Conservation (phyloP, 2,329 filamentous ascomycete genomes). For the Sporothrix schenckii region DNA sequence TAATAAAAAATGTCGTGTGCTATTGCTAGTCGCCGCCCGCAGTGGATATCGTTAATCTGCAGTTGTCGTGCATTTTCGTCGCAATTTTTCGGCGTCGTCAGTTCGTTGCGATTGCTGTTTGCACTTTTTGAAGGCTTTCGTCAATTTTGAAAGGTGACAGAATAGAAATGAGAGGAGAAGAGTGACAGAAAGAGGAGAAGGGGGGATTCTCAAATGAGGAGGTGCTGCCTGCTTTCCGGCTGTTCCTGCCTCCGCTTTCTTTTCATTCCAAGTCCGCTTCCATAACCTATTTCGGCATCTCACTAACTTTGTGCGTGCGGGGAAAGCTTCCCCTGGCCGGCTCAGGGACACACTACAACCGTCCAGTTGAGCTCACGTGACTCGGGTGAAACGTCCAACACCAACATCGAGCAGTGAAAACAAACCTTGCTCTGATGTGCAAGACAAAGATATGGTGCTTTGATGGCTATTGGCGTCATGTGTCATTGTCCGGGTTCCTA, state of each 20-base stretch:
- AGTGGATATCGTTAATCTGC: background rate
- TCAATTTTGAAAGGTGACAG: background rate
- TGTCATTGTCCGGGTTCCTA: too few species aligned
- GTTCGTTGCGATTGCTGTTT: background rate
- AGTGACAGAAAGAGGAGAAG: background rate
- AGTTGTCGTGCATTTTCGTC: constrained; percentile 14
- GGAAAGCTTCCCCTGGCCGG: constrained; percentile 27
- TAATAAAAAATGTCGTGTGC: background rate
- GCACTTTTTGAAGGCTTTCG: background rate
- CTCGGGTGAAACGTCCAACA: background rate
- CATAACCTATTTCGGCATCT: constrained; percentile 10
- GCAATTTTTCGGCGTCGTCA: background rate
- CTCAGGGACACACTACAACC: background rate
- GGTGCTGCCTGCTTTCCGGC: constrained; percentile 17
- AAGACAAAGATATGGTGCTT: too few species aligned
- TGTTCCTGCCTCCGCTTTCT: constrained; percentile 7
- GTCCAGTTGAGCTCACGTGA: background rate
- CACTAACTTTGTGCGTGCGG: constrained; percentile 25
- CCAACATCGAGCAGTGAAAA: background rate
- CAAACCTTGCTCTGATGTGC: too few species aligned
- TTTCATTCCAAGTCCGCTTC: background rate
- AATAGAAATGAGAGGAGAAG: background rate
- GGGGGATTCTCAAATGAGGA: constrained; percentile 18
- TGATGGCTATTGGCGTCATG: too few species aligned
- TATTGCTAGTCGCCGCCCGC: constrained; percentile 13